phyloP scores from a whole-genome alignment of 1,284 basidiomycete genomes.

The Tranzscheliella williamsii region DNA sequence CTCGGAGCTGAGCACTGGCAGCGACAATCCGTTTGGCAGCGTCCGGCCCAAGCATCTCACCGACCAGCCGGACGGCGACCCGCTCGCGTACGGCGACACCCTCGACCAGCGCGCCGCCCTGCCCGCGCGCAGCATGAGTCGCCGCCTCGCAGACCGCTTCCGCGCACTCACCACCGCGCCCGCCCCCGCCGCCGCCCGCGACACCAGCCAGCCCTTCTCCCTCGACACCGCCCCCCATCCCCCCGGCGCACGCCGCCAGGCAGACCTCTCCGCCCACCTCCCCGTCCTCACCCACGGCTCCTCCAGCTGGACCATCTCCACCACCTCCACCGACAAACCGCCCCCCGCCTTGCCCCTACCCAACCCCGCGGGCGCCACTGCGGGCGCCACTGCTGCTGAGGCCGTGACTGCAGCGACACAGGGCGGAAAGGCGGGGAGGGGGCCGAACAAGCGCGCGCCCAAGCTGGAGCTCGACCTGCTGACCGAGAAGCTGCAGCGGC shows the following conservation, averaged over 20 bases:
- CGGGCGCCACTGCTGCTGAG: neutral
- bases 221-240: constrained; percentile 12
- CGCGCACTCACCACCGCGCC: constrained; percentile 1
- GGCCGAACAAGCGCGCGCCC: constrained; percentile 5
- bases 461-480: constrained; percentile 21
- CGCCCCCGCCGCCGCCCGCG: neutral
- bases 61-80: constrained; percentile 20
- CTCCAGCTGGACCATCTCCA: constrained; percentile 13
- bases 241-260: constrained; percentile 10
- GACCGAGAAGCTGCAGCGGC: constrained; percentile 12
- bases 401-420: neutral
- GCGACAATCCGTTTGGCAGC: constrained; percentile 3
- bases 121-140: constrained; percentile 21
- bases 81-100: constrained; percentile 1
- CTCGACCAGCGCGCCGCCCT: neutral
- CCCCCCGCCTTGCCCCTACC: no score
- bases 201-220: constrained; percentile 3
- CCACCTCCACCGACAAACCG: neutral
- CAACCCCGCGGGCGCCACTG: neutral
- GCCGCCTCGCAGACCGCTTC: constrained; percentile 21
- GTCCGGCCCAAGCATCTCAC: constrained; percentile 13
- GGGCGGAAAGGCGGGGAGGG: no score
- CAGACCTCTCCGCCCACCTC: neutral
- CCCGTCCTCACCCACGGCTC: constrained; percentile 6
- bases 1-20: neutral